Evolutionary conservation across 257 asterid species (phyloP), one percentile per base, ranked within the genome.

Genomic region (Ligustrum vulgare): DNA sequence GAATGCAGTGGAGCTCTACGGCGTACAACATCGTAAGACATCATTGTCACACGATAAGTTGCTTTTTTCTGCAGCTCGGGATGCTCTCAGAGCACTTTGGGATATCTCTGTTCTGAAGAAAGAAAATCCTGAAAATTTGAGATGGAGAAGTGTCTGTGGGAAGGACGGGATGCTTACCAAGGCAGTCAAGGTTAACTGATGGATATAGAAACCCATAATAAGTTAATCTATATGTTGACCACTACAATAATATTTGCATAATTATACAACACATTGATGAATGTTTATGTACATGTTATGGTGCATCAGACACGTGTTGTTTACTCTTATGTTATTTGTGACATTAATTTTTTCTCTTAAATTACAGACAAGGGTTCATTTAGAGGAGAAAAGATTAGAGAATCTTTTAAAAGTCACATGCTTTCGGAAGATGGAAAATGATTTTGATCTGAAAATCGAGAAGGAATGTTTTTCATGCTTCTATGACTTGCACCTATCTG

Each of bases 11-110:
- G 96, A 90, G 86, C 91, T 91, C 36, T 91, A 91, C 65, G 81
- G 97, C 39, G 72, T 70, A 32, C 94, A 90, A 82, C 71, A 82
- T 80, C 91, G 85, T 72, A 90, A 86, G 79, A 91, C 97, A 18
- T 90, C 97, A 6, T 28, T 91, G 51, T 91, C 97, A 6, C 97
- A 91, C 49, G 97, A 91, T 82, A 91, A 91, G 90, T 75, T 91
- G 83, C 91, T 91, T 72, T 70, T 90, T 54, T 88, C 93, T 45
- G 89, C 93, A 6, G 93, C 93, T n/a, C 72, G 68, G n/a, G 84
- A 81, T 64, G 97, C 93, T 39, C 78, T 87, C 39, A 84, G 9
- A 35, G 88, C 94, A n/a, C 86, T 87, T 31, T 86, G 87, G 91
- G 90, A 88, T 72, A 73, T 87, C 54, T 81, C 81, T 32, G 66